Evolutionary conservation across 75 land plant species (phyloP).

Genomic region (Adiantum capillusveneris): DNA sequence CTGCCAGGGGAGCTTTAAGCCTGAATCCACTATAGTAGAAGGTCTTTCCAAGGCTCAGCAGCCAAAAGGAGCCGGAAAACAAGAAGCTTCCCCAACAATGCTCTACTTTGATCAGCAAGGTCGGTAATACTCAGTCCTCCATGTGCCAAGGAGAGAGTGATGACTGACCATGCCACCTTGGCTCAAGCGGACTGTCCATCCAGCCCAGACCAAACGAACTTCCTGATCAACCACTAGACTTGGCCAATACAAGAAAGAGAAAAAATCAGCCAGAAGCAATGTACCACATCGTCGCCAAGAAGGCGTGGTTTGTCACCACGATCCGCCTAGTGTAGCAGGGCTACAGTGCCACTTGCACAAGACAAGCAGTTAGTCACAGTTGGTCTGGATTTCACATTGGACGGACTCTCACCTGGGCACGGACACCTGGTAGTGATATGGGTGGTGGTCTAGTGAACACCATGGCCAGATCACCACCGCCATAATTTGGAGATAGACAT

Average conservation of each 20-base stretch:
- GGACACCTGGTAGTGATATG: too few relatives aligned
- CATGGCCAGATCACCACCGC: too few relatives aligned
- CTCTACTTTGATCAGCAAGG: not conserved
- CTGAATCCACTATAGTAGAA: too few relatives aligned
- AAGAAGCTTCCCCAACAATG: not conserved
- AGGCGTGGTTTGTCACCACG: constrained; percentile 4
- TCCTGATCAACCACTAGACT: not conserved
- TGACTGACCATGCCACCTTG: constrained; percentile 2
- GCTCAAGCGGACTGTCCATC: constrained; percentile 2
- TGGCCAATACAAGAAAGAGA: not conserved
- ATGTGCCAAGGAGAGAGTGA: not conserved
- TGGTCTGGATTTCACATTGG: too few relatives aligned
- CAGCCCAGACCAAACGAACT: not conserved
- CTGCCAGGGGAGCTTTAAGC: not conserved
- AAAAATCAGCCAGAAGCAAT: not conserved
- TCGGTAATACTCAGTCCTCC: constrained; percentile 7
- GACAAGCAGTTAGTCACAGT: too few relatives aligned
- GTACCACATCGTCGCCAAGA: too few relatives aligned
- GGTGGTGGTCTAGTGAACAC: too few relatives aligned
- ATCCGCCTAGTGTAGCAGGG: too few relatives aligned
- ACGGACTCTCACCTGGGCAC: not conserved
- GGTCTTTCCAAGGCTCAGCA: too few relatives aligned
- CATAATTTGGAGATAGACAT: too few relatives aligned
- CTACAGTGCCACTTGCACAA: too few relatives aligned
- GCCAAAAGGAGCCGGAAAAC: not conserved